A percentile compares a stretch with the other conserved stretches of the same genome.
Evolutionary conservation across 78 protist species (phyloP).

Genomic region (Cavenderia fasciculata): DNA sequence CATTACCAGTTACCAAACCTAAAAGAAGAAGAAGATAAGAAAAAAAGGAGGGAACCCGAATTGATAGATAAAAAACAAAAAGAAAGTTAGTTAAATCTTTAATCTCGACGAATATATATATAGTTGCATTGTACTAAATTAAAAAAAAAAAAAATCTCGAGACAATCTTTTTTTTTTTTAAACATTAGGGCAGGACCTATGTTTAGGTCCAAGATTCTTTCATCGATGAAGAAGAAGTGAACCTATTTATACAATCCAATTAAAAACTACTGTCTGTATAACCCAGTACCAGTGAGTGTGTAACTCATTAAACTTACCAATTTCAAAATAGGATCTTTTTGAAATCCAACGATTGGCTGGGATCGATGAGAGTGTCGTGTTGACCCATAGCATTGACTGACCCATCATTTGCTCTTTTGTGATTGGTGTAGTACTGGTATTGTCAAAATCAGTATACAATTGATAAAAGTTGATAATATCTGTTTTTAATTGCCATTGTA

Average conservation of each 20-base stretch:
- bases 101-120: too few relatives aligned
- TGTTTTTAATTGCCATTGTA: not conserved
- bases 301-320: not conserved
- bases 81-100: too few relatives aligned
- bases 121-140: too few relatives aligned
- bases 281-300: not conserved
- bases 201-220: too few relatives aligned
- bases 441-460: conserved; percentile 15
- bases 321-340: conserved; percentile 34
- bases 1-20: not conserved
- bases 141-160: too few relatives aligned
- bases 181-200: too few relatives aligned
- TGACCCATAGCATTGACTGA: not conserved
- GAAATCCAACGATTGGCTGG: conserved; percentile 26
- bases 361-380: conserved; percentile 20
- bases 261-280: not conserved
- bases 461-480: conserved; percentile 16
- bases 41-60: too few relatives aligned
- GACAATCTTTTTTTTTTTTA: too few relatives aligned
- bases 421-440: not conserved
- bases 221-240: too few relatives aligned
- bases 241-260: too few relatives aligned
- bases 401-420: conserved; percentile 3
- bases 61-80: too few relatives aligned
- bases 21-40: too few relatives aligned